Conservation (phyloP, 768 basidiomycete species). For the Crassisporium funariophilum region DNA sequence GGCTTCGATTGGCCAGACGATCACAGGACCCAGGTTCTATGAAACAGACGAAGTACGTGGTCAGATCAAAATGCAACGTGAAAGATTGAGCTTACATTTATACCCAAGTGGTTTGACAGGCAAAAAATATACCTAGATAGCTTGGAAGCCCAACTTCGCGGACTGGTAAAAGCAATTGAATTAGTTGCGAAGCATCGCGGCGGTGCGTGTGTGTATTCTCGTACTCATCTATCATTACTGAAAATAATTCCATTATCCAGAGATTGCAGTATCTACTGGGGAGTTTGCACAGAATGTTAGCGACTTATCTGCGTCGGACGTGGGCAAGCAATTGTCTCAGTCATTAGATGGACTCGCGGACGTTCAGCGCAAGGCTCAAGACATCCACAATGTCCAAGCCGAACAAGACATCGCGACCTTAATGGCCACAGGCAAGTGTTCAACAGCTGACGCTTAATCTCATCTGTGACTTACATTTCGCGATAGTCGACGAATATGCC, state of each 20-base stretch:
- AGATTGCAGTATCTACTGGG: slow-evolving; percentile 66
- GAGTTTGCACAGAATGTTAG: slow-evolving; percentile 78
- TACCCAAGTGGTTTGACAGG: slow-evolving; percentile 85
- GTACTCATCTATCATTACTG: neutral
- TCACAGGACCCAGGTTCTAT: slow-evolving; percentile 80
- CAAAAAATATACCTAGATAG: slow-evolving; percentile 85
- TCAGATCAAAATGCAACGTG: too few species aligned
- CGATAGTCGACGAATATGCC: slow-evolving; percentile 85
- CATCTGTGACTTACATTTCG: neutral
- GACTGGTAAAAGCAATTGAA: slow-evolving; percentile 86
- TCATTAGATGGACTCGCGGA: slow-evolving; percentile 72
- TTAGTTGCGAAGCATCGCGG: slow-evolving; percentile 79
- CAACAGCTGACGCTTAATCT: too few species aligned
- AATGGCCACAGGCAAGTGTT: slow-evolving; percentile 66
- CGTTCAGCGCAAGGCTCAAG: slow-evolving; percentile 73
- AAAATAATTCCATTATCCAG: slow-evolving; percentile 34
- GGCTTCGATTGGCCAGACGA: slow-evolving; percentile 77
- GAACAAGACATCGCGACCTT: slow-evolving; percentile 83
- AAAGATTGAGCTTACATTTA: slow-evolving; percentile 5
- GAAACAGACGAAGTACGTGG: slow-evolving; percentile 80
- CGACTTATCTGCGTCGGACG: slow-evolving; percentile 75
- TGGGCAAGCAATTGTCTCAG: slow-evolving; percentile 71
- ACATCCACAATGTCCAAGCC: slow-evolving; percentile 71
- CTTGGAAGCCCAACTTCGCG: slow-evolving; percentile 86
- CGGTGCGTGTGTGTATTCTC: slow-evolving; percentile 44